Conservation (phyloP, 2,329 filamentous ascomycete species). For the Claviceps pusilla region DNA sequence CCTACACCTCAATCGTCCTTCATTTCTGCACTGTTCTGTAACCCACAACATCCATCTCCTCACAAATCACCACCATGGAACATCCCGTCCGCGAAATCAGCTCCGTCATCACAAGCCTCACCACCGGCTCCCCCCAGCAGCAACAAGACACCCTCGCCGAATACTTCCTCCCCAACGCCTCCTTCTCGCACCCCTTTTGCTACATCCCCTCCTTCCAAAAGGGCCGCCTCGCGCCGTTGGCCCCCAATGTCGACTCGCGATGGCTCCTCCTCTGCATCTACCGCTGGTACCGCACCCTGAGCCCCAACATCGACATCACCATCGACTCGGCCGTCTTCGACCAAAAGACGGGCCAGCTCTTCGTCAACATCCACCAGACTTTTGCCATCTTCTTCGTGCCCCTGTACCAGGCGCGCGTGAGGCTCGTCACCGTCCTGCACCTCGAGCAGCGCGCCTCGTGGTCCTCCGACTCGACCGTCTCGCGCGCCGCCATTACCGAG, state of each 20-base stretch:
- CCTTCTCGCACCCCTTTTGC: constrained; percentile 68
- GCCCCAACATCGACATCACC: constrained; percentile 52
- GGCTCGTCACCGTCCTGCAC: constrained; percentile 52
- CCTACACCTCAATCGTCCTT: too few relatives aligned
- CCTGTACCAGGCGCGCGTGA: constrained; percentile 53
- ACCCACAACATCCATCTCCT: background rate
- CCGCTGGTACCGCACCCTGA: constrained; percentile 73
- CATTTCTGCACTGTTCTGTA: too few relatives aligned
- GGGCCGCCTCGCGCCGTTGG: constrained; percentile 22
- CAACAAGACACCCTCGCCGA: constrained; percentile 50
- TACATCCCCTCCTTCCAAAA: constrained; percentile 43
- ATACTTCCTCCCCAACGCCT: constrained; percentile 60
- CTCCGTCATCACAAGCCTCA: constrained; percentile 51
- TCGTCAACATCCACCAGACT: constrained; percentile 56
- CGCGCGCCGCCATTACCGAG: constrained; percentile 2
- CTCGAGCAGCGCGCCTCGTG: constrained; percentile 33
- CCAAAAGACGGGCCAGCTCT: constrained; percentile 48
- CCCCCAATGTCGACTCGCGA: constrained; percentile 41
- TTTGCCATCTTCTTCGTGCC: constrained; percentile 69
- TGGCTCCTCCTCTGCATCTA: constrained; percentile 56
- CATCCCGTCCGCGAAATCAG: constrained; percentile 38
- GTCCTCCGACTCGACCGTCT: constrained; percentile 6
- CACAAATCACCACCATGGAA: background rate
- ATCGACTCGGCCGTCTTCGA: constrained; percentile 57
- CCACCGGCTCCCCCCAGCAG: constrained; percentile 48